Evolutionary conservation across 768 basidiomycete species (phyloP).

Genomic region (Russula ochroleuca): DNA sequence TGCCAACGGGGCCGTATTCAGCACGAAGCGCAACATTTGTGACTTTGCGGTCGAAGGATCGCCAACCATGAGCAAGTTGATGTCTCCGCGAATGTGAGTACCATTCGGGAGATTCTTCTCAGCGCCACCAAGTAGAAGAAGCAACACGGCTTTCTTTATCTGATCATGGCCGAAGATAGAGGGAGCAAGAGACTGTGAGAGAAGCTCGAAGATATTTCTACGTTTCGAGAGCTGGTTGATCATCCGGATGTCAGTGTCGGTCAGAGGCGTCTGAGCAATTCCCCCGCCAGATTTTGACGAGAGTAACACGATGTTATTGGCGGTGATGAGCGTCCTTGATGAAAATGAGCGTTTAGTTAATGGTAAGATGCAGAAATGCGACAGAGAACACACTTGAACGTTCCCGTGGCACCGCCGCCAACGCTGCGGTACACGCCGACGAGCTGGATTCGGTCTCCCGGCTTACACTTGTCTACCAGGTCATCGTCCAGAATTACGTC

Average conservation of each 20-base stretch:
- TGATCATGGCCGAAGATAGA: slow-evolving; percentile 96
- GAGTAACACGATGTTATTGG: slow-evolving; percentile 91
- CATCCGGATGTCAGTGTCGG: slow-evolving; percentile 89
- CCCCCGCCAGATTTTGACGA: slow-evolving; percentile 94
- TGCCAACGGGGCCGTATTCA: slow-evolving; percentile 92
- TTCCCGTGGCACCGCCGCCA: slow-evolving; percentile 83
- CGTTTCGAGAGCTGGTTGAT: slow-evolving; percentile 93
- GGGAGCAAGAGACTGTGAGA: slow-evolving; percentile 93
- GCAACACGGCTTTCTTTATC: slow-evolving; percentile 90
- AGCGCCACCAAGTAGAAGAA: slow-evolving; percentile 91
- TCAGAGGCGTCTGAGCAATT: slow-evolving; percentile 87
- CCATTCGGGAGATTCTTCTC: slow-evolving; percentile 98
- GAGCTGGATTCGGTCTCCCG: slow-evolving; percentile 94
- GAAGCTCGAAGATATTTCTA: slow-evolving; percentile 77
- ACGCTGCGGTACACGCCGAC: slow-evolving; percentile 94
- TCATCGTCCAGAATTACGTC: slow-evolving; percentile 97
- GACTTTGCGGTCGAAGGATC: slow-evolving; percentile 99
- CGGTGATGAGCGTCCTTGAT: slow-evolving; percentile 81
- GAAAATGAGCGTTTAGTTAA: slow-evolving; percentile 11
- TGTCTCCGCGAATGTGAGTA: slow-evolving; percentile 98
- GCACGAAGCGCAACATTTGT: slow-evolving; percentile 91
- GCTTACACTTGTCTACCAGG: slow-evolving; percentile 95
- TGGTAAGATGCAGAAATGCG: not conserved
- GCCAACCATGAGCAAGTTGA: slow-evolving; percentile 99
- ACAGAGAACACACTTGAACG: slow-evolving; percentile 75